phyloP scores from a whole-genome alignment of 176 grass and related monocot species.

The Musa troglodytarum region DNA sequence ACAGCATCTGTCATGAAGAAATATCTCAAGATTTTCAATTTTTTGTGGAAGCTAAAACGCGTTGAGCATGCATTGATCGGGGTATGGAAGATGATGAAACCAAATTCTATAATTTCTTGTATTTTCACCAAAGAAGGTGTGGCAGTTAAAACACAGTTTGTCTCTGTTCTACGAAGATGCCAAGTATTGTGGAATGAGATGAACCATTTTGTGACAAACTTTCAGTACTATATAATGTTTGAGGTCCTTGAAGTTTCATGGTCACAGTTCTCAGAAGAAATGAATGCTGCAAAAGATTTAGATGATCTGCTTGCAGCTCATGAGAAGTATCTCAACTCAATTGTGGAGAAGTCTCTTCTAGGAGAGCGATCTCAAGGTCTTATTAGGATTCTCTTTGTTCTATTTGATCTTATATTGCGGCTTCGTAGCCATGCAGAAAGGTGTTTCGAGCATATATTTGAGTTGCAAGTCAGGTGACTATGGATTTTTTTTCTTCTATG shows the following conservation, averaged over 20 bases:
- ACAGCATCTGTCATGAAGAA: constrained; percentile 86
- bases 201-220: constrained; percentile 96
- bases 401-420: constrained; percentile 88
- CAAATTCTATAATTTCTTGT: constrained; percentile 83
- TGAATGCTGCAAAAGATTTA: constrained; percentile 85
- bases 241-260: constrained; percentile 94
- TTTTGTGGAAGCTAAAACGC: constrained; percentile 81
- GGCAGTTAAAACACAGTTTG: constrained; percentile 41
- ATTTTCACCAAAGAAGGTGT: constrained; percentile 75
- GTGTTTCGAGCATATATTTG: constrained; percentile 89
- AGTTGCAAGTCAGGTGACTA: constrained; percentile 71
- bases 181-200: constrained; percentile 95
- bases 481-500: constrained; percentile 2
- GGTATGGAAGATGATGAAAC: constrained; percentile 92
- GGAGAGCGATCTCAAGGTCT: constrained; percentile 64
- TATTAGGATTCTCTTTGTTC: constrained; percentile 54
- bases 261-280: constrained; percentile 85
- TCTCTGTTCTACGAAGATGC: constrained; percentile 80
- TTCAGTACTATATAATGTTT: constrained; percentile 98
- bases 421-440: constrained; percentile 70
- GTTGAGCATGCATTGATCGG: constrained; percentile 76
- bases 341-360: constrained; percentile 83
- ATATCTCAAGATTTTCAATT: constrained; percentile 94
- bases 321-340: constrained; percentile 72
- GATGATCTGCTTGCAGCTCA: constrained; percentile 82